Evolutionary conservation across 2,329 filamentous ascomycete genomes (phyloP).

Genomic region (Alternaria alternata): DNA sequence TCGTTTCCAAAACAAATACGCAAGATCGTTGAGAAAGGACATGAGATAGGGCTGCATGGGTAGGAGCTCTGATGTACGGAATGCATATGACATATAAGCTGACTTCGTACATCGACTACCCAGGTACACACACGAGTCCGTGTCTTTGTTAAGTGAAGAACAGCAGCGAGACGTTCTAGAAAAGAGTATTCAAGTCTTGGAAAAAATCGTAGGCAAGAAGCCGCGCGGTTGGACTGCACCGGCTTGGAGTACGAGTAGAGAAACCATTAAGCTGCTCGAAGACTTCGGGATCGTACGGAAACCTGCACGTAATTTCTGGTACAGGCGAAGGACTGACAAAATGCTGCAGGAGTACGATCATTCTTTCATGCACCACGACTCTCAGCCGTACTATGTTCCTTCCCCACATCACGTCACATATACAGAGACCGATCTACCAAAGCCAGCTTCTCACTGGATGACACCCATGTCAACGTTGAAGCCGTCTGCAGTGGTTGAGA

Average conservation of each 20-base stretch:
- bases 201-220: conserved; percentile 50
- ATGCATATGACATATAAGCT: background rate
- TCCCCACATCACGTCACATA: conserved; percentile 54
- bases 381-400: conserved; percentile 51
- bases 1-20: conserved; percentile 60
- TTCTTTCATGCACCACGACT: conserved; percentile 60
- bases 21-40: conserved; percentile 53
- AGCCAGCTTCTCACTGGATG: conserved; percentile 51
- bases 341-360: conserved; percentile 59
- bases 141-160: conserved; percentile 50
- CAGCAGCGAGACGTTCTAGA: conserved; percentile 52
- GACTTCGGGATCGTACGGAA: conserved; percentile 49
- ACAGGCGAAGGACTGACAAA: background rate
- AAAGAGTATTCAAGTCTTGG: conserved; percentile 52
- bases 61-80: background rate
- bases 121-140: conserved; percentile 53
- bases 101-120: background rate
- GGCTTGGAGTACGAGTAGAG: conserved; percentile 51
- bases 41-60: conserved; percentile 53
- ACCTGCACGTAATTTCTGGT: background rate
- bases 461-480: conserved; percentile 45
- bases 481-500: conserved; percentile 52
- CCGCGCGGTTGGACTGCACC: conserved; percentile 57
- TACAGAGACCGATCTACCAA: conserved; percentile 42
- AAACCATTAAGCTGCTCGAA: conserved; percentile 53